These are phyloP conservation scores for Alternaria arbusti DNA, from an alignment of 2,329 filamentous ascomycete genomes.

Conservation along the genomic window DNA sequence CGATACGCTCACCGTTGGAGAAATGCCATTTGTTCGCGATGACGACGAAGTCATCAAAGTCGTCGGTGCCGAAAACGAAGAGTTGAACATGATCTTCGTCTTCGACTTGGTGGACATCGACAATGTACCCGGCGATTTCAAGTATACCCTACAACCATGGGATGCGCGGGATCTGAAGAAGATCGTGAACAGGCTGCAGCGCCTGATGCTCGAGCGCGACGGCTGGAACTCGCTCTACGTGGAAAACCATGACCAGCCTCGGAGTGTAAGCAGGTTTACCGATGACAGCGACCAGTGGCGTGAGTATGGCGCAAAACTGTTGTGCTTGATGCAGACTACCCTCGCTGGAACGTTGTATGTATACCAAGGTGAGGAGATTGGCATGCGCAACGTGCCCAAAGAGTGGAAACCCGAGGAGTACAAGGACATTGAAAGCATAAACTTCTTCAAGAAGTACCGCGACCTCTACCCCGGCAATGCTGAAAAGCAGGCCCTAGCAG, in stretches of 20 bases:
- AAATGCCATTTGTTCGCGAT: constrained; percentile 63
- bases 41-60: constrained; percentile 56
- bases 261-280: constrained; percentile 56
- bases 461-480: constrained; percentile 37
- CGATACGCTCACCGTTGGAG: constrained; percentile 69
- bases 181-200: constrained; percentile 43
- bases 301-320: constrained; percentile 56
- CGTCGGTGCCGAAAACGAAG: constrained; percentile 52
- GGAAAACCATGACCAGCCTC: constrained; percentile 62
- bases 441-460: constrained; percentile 57
- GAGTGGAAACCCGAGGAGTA: constrained; percentile 55
- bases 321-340: constrained; percentile 57
- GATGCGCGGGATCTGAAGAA: constrained; percentile 42
- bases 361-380: constrained; percentile 60
- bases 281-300: constrained; percentile 56
- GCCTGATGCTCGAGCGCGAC: constrained; percentile 47
- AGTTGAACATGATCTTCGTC: constrained; percentile 73
- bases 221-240: constrained; percentile 59
- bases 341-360: constrained; percentile 57
- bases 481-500: constrained; percentile 35
- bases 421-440: constrained; percentile 62
- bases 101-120: constrained; percentile 54
- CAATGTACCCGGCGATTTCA: constrained; percentile 47
- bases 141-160: constrained; percentile 42
- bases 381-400: constrained; percentile 56